These are phyloP conservation scores for Tylopilus orsonianus DNA, from an alignment of 1,284 basidiomycete species.

Conservation along the genomic window DNA sequence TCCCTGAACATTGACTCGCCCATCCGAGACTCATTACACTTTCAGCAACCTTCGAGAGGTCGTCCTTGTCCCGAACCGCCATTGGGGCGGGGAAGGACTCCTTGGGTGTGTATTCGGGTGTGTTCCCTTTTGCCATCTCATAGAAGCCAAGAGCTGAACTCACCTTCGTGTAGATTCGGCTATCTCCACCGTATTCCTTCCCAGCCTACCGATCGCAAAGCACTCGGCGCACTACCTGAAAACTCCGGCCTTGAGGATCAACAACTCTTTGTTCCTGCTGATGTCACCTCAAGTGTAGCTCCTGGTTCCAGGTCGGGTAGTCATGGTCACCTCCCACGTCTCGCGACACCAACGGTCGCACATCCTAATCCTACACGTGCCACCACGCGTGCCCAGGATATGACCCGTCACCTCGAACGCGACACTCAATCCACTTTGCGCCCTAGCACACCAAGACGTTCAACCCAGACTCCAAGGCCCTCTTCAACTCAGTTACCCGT, in stretches of 20 bases:
- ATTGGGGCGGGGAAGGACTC: conserved; percentile 94
- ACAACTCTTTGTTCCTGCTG: conserved; percentile 72
- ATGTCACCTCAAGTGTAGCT: conserved; percentile 35
- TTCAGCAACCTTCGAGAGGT: conserved; percentile 86
- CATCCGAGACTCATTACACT: conserved; percentile 11
- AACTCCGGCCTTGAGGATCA: conserved; percentile 57
- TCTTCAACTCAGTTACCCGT: conserved; percentile 21
- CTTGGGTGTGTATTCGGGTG: conserved; percentile 93
- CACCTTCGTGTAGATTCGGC: conserved; percentile 54
- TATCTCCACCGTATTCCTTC: conserved; percentile 89
- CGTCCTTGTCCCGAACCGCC: conserved; percentile 88
- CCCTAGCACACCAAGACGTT: conserved; percentile 31
- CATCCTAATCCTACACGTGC: conserved; percentile 34
- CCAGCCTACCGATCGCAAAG: conserved; percentile 51
- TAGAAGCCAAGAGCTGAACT: conserved; percentile 2
- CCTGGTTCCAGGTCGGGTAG: conserved; percentile 9
- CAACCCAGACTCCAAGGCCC: conserved; percentile 24
- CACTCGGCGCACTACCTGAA: conserved; percentile 53
- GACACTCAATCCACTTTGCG: conserved; percentile 28
- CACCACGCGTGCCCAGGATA: conserved; percentile 29
- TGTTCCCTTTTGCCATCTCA: conserved; percentile 31
- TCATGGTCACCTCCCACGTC: conserved; percentile 9
- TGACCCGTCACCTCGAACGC: conserved; percentile 18
- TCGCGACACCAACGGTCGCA: conserved; percentile 22
- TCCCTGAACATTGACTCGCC: neutral